Conservation (phyloP, 371 early-diverging fungal genomes). For the Mortierella sp. region DNA sequence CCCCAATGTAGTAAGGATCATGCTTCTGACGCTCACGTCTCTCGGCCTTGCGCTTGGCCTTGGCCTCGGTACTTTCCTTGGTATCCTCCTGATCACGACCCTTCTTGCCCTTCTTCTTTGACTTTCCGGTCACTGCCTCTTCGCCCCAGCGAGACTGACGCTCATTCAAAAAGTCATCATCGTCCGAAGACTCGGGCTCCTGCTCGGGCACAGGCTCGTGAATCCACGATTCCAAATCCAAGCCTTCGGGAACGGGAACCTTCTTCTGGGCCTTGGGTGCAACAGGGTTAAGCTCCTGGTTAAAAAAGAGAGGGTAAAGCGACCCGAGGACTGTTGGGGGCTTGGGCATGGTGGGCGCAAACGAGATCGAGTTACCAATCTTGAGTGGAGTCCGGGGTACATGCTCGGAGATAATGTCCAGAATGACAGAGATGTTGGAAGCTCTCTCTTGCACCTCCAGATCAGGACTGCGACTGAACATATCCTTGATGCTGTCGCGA, state of each 20-base stretch:
- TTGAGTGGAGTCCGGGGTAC: slow-evolving; percentile 45
- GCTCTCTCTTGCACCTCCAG: slow-evolving; percentile 90
- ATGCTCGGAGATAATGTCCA: slow-evolving; percentile 65
- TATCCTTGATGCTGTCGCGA: slow-evolving; percentile 38
- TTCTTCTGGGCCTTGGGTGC: slow-evolving; percentile 93
- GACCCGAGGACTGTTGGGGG: slow-evolving; percentile 62
- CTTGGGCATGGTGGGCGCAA: slow-evolving; percentile 55
- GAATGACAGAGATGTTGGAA: slow-evolving; percentile 69
- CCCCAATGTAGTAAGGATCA: slow-evolving; percentile 85
- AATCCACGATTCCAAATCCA: slow-evolving; percentile 90
- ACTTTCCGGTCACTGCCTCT: slow-evolving; percentile 41
- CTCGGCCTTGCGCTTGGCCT: slow-evolving; percentile 68
- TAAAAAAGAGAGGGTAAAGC: slow-evolving; percentile 77
- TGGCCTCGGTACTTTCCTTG: slow-evolving; percentile 43
- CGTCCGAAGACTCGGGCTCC: slow-evolving; percentile 53
- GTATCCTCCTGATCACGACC: slow-evolving; percentile 41
- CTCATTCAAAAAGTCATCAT: slow-evolving; percentile 59
- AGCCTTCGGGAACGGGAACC: slow-evolving; percentile 90
- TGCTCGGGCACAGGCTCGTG: slow-evolving; percentile 78
- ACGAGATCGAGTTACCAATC: slow-evolving; percentile 56
- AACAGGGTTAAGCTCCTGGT: slow-evolving; percentile 93
- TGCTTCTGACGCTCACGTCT: slow-evolving; percentile 73
- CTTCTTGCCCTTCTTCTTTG: slow-evolving; percentile 61
- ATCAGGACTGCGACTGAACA: slow-evolving; percentile 69
- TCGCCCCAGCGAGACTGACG: slow-evolving; percentile 43